Base-by-base conservation (phyloP, 2,329 filamentous ascomycete genomes). In the Penicillium sp. region DNA sequence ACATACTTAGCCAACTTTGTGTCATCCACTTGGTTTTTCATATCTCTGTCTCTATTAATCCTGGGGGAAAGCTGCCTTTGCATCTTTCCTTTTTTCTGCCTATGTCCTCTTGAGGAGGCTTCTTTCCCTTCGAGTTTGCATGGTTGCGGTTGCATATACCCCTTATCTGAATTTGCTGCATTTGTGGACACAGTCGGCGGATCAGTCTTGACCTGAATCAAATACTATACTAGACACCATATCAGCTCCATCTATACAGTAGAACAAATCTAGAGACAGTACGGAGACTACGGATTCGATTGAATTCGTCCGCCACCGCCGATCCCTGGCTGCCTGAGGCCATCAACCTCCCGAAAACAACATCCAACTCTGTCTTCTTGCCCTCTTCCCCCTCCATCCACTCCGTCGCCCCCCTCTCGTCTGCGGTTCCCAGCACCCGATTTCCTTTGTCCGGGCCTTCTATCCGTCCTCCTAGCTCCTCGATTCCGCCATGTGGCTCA, bases 401-500 rank as follows among this genome's bases (percentile, higher is more conserved):
- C 47, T 50, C 54, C 51, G 42, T 49, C 54, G 47, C 50, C 50
- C 54, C 56, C 52, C 55, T 55, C 50, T 53, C 41, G 20, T 41
- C 48, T 48, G 44, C 55, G 50, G 53, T 57, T 33, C 43, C 43
- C 40, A 51, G 55, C 49, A 42, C 16, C 31, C 38, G 45, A 20
- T n/a, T 35, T 43, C 30, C 46, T 46, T 52, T 39, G 14, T 47
- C 41, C 45, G 45, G 46, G 25, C 22, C 18, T 14, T 41, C 41
- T 20, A 40, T 18, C 14, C 25, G 13, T 20, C 53, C 31, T 44
- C 36, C 41, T 48, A 36, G 46, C 36, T 47, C 33, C 43, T 51
- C 35, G 48, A 44, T 48, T 53, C 48, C 63, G 59, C 69, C 60
- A 95, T 96, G 91, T 95, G 90, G 90, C 88, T 96, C 74, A 77